Percentiles rank a stretch among this genome's conserved stretches.
phyloP scores from a whole-genome alignment of 768 basidiomycete genomes.

The Scleroderma bovista region DNA sequence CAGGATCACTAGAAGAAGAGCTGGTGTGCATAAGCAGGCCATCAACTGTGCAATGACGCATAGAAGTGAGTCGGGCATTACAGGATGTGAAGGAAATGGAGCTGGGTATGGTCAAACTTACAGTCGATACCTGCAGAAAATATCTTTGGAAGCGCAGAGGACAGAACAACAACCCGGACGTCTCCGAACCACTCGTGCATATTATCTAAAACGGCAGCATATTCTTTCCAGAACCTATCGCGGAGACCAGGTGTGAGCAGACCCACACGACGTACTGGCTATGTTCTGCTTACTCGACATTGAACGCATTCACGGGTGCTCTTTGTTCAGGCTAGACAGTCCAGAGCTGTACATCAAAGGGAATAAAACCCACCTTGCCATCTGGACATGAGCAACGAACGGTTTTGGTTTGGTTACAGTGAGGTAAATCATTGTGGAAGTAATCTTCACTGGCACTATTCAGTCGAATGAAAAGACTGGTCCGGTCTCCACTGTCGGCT shows the following conservation, averaged over 20 bases:
- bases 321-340: constrained; percentile 28
- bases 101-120: constrained; percentile 26
- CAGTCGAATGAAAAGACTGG: neutral
- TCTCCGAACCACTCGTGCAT: constrained; percentile 41
- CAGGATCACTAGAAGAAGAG: constrained; percentile 36
- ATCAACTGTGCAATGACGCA: constrained; percentile 2
- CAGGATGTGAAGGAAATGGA: neutral
- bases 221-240: constrained; percentile 67
- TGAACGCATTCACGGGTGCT: constrained; percentile 64
- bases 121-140: constrained; percentile 86
- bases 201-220: constrained; percentile 54
- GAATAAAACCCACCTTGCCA: constrained; percentile 27
- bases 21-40: constrained; percentile 22
- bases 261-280: neutral
- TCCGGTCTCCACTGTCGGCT: neutral
- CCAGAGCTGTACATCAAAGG: neutral
- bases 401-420: constrained; percentile 30
- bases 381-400: constrained; percentile 36
- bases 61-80: neutral
- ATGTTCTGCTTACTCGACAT: constrained; percentile 33
- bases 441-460: neutral
- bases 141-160: constrained; percentile 61
- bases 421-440: constrained; percentile 17
- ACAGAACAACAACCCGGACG: constrained; percentile 68
- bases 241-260: neutral